Evolutionary conservation across 192 early-diverging fungal genomes (phyloP).

Genomic region (Coemansia sp.): DNA sequence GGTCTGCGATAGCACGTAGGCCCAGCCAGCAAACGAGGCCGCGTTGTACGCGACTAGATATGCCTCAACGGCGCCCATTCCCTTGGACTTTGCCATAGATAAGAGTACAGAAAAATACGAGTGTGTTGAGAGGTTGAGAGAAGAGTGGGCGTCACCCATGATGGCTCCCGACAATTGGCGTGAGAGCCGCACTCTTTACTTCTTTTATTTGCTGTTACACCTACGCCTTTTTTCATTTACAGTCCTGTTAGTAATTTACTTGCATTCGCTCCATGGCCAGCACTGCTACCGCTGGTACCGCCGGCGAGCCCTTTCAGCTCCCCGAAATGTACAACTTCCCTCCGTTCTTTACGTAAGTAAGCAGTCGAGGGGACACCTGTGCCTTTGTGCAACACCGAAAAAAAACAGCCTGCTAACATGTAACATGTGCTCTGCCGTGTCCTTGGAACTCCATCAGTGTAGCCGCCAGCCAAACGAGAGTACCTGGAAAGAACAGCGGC

Average conservation of each 20-base stretch:
- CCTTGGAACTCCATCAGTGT: conserved; percentile 11
- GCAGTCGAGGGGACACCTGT: not conserved
- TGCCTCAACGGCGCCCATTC: conserved; percentile 24
- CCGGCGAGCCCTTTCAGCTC: conserved; percentile 58
- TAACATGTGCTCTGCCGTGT: not conserved
- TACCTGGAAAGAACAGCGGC: conserved; percentile 80
- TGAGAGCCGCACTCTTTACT: not conserved
- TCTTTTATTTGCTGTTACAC: not conserved
- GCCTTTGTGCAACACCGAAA: not conserved
- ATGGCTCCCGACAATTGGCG: not conserved
- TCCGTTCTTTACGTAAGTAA: conserved; percentile 86
- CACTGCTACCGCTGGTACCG: not conserved
- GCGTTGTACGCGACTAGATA: conserved; percentile 90
- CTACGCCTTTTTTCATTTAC: not conserved
- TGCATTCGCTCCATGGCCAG: conserved; percentile 9
- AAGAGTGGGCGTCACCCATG: not conserved
- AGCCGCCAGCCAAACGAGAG: conserved; percentile 77
- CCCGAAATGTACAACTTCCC: conserved; percentile 88
- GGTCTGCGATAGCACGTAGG: conserved; percentile 63
- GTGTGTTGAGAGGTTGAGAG: not conserved
- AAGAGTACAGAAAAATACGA: not conserved
- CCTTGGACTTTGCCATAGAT: conserved; percentile 29
- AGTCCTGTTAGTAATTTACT: not conserved
- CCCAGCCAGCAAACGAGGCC: conserved; percentile 82
- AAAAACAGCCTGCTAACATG: not conserved